phyloP scores from a whole-genome alignment of 2,329 filamentous ascomycete species.

The Davidsoniella neocaledoniae region DNA sequence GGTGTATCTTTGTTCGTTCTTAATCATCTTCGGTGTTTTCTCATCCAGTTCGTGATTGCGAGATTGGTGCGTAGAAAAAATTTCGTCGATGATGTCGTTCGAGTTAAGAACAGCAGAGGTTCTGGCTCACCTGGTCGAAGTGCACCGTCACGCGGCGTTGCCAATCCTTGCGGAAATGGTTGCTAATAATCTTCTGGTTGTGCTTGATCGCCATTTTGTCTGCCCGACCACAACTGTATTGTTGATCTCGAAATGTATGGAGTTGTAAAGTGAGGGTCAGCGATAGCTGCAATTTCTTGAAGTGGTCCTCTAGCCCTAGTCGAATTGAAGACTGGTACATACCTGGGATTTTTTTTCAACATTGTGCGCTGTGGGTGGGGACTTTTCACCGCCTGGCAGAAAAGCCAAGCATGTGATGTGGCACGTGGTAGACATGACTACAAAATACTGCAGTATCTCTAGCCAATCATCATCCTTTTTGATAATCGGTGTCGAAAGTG shows the following conservation, averaged over 20 bases:
- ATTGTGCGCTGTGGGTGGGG: conserved; percentile 12
- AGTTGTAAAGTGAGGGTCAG: conserved; percentile 12
- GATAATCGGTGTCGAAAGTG: conserved; percentile 6
- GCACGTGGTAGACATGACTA: conserved; percentile 7
- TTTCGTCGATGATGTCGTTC: conserved; percentile 6
- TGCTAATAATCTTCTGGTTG: conserved; percentile 97
- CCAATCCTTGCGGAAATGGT: conserved; percentile 99
- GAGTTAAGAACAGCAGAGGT: conserved; percentile 7
- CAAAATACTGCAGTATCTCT: conserved; percentile 5
- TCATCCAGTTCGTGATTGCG: not conserved
- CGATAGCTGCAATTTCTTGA: conserved; percentile 13
- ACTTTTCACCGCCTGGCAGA: conserved; percentile 11
- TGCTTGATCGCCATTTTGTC: conserved; percentile 74
- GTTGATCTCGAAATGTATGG: conserved; percentile 12
- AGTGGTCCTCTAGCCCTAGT: conserved; percentile 14
- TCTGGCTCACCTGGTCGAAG: conserved; percentile 75
- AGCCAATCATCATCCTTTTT: conserved; percentile 3
- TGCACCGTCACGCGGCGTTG: conserved; percentile 96
- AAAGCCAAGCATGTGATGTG: not conserved
- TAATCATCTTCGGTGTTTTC: conserved; percentile 6
- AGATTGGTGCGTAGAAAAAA: conserved; percentile 4
- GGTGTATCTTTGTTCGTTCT: conserved; percentile 4
- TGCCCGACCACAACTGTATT: conserved; percentile 12
- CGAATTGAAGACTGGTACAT: conserved; percentile 13
- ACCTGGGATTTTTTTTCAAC: conserved; percentile 5